phyloP scores from a whole-genome alignment of 768 basidiomycete species.

The Suillus clintonianus region DNA sequence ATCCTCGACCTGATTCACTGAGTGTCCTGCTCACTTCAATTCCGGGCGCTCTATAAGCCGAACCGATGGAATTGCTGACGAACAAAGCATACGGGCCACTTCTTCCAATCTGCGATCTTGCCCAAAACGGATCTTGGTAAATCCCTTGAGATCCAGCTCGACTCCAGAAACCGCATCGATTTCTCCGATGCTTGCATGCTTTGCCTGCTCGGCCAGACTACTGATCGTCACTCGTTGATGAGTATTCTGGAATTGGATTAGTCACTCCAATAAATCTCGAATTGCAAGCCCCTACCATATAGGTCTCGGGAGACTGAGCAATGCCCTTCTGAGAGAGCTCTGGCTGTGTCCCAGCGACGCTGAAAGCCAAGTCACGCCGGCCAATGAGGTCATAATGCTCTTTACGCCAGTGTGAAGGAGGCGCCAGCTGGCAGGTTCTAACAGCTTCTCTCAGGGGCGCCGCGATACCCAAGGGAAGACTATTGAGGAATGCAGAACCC shows the following conservation, averaged over 20 bases:
- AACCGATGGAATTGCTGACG: conserved; percentile 70
- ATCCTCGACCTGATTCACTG: neutral
- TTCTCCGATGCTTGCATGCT: conserved; percentile 53
- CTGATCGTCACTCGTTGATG: conserved; percentile 53
- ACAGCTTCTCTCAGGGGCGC: conserved; percentile 83
- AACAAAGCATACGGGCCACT: conserved; percentile 88
- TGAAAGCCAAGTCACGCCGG: conserved; percentile 32
- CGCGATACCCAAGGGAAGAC: conserved; percentile 68
- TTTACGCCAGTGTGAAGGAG: conserved; percentile 71
- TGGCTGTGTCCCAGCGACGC: conserved; percentile 33
- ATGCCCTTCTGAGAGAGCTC: conserved; percentile 28
- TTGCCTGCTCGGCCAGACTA: conserved; percentile 52
- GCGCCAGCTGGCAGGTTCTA: conserved; percentile 79
- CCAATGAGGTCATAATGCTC: conserved; percentile 36
- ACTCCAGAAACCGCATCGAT: conserved; percentile 65
- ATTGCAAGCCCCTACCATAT: conserved; percentile 23
- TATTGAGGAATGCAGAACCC: conserved; percentile 50
- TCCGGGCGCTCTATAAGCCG: conserved; percentile 67
- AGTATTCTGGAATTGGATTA: conserved; percentile 43
- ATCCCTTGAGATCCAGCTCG: conserved; percentile 70
- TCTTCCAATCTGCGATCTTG: conserved; percentile 90
- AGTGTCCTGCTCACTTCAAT: conserved; percentile 51
- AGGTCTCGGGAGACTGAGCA: conserved; percentile 33
- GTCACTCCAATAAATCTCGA: neutral
- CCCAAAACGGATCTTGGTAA: conserved; percentile 84